Evolutionary conservation across 169 alveolate species (phyloP), one percentile per base, ranked within the genome.

Genomic region (Plasmodium inui): DNA sequence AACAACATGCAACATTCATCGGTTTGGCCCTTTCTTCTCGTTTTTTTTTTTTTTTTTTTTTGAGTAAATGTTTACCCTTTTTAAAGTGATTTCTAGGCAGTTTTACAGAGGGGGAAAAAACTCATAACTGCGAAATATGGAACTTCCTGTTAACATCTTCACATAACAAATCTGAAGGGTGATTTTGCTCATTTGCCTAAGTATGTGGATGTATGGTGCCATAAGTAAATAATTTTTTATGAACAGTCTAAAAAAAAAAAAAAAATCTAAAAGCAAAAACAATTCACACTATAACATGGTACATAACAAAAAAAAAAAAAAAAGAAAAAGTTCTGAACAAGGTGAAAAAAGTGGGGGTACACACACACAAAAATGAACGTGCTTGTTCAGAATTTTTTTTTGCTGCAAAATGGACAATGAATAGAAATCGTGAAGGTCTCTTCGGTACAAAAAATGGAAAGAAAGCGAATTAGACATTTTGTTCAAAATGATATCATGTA

Each of bases 361-460:
- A 67, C 30, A 61, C 74, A 67, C 76, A 67, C 37, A 67, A 19
- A 67, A 19, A 67, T 28, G 37, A 7, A 67, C 37, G 76, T 28
- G 1, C 76, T 28, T 22, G 30, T 26, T 8, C 30, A 67, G 17
- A 9, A 28, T 22, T 67, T 67, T n/a, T 67, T 67, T 9, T 67
- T 7, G n/a, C 30, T 67, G 12, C 41, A 67, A 28, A 28, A 44
- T 57, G 19, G 46, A 67, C 44, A 83, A 19, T 19, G 32, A 70
- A 83, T 30, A 83, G 92, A 37, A 67, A 83, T 67, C 82, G 4
- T 41, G 17, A 41, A 44, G 83, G 74, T 70, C 72, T 80, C 83
- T 28, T 83, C 53, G 9, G 44, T 22, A 55, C 32, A 61, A 53
- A 67, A 26, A 37, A 70, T 26, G 71, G 22, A 26, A 67, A 67